Evolutionary conservation across 2,329 filamentous ascomycete genomes (phyloP).

Genomic region (Fusarium kyushuense): DNA sequence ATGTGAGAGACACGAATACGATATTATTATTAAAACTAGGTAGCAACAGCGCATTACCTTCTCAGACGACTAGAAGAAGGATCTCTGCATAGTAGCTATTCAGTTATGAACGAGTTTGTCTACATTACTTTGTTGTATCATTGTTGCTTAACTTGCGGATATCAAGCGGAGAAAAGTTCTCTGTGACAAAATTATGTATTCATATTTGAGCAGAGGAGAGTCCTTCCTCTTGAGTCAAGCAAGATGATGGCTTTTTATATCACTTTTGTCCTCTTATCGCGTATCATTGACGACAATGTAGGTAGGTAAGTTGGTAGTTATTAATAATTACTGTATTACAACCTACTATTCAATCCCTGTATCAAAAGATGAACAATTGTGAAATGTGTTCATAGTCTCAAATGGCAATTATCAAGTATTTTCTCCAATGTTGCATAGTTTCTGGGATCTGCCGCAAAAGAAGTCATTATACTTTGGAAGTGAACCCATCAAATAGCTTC

Average conservation of each 20-base stretch:
- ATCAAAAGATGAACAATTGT: background rate
- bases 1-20: background rate
- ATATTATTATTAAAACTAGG: background rate
- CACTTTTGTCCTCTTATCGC: background rate
- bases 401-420: background rate
- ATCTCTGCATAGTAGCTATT: background rate
- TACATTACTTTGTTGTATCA: background rate
- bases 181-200: background rate
- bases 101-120: background rate
- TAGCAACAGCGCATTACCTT: background rate
- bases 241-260: background rate
- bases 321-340: too few species aligned
- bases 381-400: background rate
- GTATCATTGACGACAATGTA: background rate
- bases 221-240: background rate
- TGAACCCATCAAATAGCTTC: background rate
- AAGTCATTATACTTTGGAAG: too few species aligned
- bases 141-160: background rate
- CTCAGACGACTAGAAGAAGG: background rate
- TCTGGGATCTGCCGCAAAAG: too few species aligned
- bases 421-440: too few species aligned
- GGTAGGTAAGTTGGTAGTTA: too few species aligned
- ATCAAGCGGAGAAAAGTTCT: background rate
- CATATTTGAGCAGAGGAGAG: background rate
- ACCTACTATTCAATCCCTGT: background rate